phyloP scores from a whole-genome alignment of 1,284 basidiomycete genomes.

The Stereum hirsutum region DNA sequence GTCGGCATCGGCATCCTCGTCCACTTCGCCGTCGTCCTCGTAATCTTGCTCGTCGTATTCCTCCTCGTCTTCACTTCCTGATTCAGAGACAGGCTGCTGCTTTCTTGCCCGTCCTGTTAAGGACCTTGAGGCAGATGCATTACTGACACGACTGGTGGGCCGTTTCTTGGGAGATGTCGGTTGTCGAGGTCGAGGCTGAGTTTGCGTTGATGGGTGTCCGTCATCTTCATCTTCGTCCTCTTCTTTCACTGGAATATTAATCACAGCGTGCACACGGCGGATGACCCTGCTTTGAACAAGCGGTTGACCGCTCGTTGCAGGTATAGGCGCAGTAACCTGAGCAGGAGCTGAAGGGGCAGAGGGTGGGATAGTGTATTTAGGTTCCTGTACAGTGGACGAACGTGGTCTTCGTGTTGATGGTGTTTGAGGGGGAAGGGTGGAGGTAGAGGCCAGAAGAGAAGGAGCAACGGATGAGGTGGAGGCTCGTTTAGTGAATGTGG shows the following conservation, averaged over 20 bases:
- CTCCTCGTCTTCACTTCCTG: not conserved
- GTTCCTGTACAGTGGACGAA: conserved; percentile 5
- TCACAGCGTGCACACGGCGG: conserved; percentile 11
- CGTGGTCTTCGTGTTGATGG: not conserved
- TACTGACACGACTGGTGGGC: too few species aligned
- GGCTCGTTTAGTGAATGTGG: conserved; percentile 15
- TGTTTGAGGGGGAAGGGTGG: not conserved
- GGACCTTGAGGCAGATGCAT: too few species aligned
- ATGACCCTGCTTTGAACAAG: conserved; percentile 5
- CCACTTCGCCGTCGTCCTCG: conserved; percentile 8
- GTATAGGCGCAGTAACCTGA: not conserved
- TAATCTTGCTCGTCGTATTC: conserved; percentile 5
- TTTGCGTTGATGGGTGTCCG: not conserved
- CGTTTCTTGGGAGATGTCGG: not conserved
- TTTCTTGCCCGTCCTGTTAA: too few species aligned
- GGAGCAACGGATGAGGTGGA: conserved; percentile 12
- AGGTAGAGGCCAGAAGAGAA: not conserved
- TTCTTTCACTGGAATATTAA: conserved; percentile 12
- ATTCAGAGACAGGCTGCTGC: too few species aligned
- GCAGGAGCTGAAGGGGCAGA: not conserved
- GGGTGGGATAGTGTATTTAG: conserved; percentile 1
- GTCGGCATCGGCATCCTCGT: not conserved
- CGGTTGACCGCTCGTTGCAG: not conserved
- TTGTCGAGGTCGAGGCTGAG: not conserved
- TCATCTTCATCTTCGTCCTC: conserved; percentile 4